Evolutionary conservation across 1,284 basidiomycete genomes (phyloP), one percentile per base, ranked within the genome.

Genomic region (Vanrija pseudolonga): DNA sequence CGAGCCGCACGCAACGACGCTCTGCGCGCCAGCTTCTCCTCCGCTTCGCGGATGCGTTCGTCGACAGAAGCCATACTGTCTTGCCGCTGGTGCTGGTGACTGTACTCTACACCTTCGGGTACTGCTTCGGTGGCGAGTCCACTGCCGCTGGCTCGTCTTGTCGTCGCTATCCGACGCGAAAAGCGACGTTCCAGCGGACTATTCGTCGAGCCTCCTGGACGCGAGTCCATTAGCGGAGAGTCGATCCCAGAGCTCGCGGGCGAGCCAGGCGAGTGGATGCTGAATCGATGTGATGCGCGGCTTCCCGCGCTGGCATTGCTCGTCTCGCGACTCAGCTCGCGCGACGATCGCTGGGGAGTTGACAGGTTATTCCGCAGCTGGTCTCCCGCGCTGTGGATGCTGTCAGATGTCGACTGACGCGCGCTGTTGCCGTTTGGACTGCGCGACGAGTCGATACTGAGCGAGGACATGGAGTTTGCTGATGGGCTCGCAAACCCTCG

Each of bases 11-110:
- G 45, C 24, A 37, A 14, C 50, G 59, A 44, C 9, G 41, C 18
- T 50, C 53, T 28, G 36, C 24, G 18, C 18, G 55, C 56, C 20
- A 70, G 56, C 45, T 61, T 61, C 41, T 67, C 69, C 47, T 72
- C 69, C 0, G 67, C 69, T 42, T 67, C 61, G 9, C 61, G 57
- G n/a, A 74, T 71, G 37, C 63, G 57, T 4, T 67, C 64, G 45
- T 72, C 69, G 6, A 69, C 43, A n/a, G 48, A 24, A 3, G 42
- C 32, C 32, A 32, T 32, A 7, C n/a, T 18, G n/a, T 40, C 39
- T 8, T 40, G n/a, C n/a, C 39, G 39, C 39, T 19, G 12, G 19
- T 40, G 39, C 39, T 19, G 12, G 19, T 40, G 39, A 8, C n/a
- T n/a, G n/a, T 40, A n/a, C 19, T 40, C 39, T 17, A 40, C 39